These are phyloP conservation scores for Macadamia integrifolia DNA, from an alignment of 164 flowering plant genomes.

Conservation along the genomic window DNA sequence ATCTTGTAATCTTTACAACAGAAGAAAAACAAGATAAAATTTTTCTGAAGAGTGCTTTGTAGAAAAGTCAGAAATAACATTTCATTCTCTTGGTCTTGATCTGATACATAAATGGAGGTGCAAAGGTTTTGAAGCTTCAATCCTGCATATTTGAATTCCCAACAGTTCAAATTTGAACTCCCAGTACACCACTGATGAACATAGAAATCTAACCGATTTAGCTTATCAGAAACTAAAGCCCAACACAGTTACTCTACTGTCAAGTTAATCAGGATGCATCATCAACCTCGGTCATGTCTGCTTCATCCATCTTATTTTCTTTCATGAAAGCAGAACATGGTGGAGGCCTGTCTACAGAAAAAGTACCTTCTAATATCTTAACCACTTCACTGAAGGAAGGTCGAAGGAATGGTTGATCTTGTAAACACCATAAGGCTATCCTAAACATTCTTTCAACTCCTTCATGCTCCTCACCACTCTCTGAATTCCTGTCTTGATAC, in stretches of 20 bases:
- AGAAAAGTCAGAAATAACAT: no score
- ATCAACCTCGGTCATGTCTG: slow-evolving; percentile 1
- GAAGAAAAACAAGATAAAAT: no score
- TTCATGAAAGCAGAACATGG: slow-evolving; percentile 16
- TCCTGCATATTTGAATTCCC: no score
- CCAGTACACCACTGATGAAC: no score
- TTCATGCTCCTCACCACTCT: slow-evolving; percentile 16
- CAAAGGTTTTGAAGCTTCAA: no score
- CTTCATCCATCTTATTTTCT: slow-evolving; percentile 7
- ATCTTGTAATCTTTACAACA: no score
- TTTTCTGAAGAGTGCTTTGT: no score
- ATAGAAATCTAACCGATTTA: no score
- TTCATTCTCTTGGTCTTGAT: no score
- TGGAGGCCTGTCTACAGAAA: slow-evolving; percentile 55
- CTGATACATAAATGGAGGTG: no score
- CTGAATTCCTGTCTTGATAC: slow-evolving; percentile 13
- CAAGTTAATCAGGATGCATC: background rate
- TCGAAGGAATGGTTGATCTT: slow-evolving; percentile 38
- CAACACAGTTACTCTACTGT: background rate
- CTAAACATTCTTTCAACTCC: slow-evolving; percentile 34
- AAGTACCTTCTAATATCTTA: slow-evolving; percentile 49
- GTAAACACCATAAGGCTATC: slow-evolving; percentile 58
- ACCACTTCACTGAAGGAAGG: slow-evolving; percentile 52
- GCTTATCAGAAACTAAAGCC: background rate
- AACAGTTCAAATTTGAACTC: no score